Base-by-base conservation (phyloP, 31 red algal genomes). In the Endocladia muricata region DNA sequence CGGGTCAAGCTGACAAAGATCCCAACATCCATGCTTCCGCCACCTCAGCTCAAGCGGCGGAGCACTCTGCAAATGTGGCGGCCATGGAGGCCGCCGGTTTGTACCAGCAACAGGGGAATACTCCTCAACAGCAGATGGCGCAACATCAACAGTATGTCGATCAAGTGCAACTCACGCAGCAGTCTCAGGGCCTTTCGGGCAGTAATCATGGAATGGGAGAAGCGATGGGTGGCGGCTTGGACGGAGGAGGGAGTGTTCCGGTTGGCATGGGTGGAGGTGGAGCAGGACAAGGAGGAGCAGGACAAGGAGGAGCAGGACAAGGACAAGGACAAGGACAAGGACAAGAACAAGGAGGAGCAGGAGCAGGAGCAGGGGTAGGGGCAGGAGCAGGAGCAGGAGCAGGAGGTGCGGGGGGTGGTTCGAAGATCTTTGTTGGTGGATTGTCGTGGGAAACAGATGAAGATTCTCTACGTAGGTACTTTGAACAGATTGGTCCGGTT, bases 391-490 rank as follows among this genome's bases (percentile, higher is more conserved):
- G 7, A 25, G 57, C 57, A 61, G 26, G 19, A 61, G 13, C 57
- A 61, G 57, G 57, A 61, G 7, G 6, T 26, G 8, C 57, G 17
- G 9, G 17, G 13, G 26, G 19, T 26, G 81, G 54, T 47, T 51
- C 64, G 25, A 99, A 99, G 77, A 75, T 99, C 44, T 99, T 99
- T 87, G 91, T 94, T 33, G 96, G 96, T 21, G 96, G 96, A 33
- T 76, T 99, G n/a, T 99, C 96, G 1, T 99, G 91, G 92, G 83
- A 95, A 33, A 99, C 96, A 21, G 74, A 82, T 34, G 96, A 99
- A 64, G 88, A 90, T 23, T 93, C 88, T 2, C 37, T 99, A 59
- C 88, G 91, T 60, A 7, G 51, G 23, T 93, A 99, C 77, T 99
- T 99, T 86, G 82, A 88, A 52, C 73, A 84, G 60, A 86, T 90